Conservation (phyloP, 495 filamentous ascomycete species). For the Clohesyomyces aquaticus region DNA sequence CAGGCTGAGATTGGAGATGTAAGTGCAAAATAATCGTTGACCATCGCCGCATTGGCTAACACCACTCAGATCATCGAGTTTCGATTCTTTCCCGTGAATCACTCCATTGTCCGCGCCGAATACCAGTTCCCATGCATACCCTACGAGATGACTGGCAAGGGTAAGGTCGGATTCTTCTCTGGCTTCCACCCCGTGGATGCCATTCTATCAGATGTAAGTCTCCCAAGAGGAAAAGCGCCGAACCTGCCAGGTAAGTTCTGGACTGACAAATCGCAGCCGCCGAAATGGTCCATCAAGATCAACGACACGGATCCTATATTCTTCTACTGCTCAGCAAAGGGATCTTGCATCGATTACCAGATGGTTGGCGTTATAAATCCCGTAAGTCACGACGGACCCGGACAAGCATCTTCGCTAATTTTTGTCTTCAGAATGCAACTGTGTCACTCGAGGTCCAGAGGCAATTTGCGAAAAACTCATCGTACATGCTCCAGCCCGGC, state of each 20-base stretch:
- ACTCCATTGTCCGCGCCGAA: constrained; percentile 10
- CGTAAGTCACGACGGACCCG: not conserved
- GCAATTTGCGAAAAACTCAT: constrained; percentile 27
- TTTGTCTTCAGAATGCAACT: constrained; percentile 9
- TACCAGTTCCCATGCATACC: constrained; percentile 57
- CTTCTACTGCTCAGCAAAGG: constrained; percentile 61
- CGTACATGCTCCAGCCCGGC: constrained; percentile 45
- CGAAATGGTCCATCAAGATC: constrained; percentile 53
- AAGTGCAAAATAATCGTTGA: not conserved
- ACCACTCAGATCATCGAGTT: constrained; percentile 49
- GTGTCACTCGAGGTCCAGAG: constrained; percentile 41
- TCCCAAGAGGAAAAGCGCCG: not conserved
- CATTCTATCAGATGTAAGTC: constrained; percentile 7
- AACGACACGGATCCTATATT: constrained; percentile 63
- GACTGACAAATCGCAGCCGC: constrained; percentile 9
- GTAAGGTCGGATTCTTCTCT: constrained; percentile 18
- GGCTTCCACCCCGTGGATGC: constrained; percentile 14
- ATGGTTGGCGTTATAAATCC: constrained; percentile 56
- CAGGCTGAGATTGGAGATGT: constrained; percentile 45
- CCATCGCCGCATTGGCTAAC: not conserved
- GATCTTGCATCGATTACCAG: constrained; percentile 44
- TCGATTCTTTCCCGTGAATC: constrained; percentile 53
- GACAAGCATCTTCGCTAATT: not conserved
- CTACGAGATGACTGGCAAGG: constrained; percentile 53
- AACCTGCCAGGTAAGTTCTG: too few relatives aligned